phyloP scores from a whole-genome alignment of 768 basidiomycete genomes.

The Dacryopinax primogenitus region DNA sequence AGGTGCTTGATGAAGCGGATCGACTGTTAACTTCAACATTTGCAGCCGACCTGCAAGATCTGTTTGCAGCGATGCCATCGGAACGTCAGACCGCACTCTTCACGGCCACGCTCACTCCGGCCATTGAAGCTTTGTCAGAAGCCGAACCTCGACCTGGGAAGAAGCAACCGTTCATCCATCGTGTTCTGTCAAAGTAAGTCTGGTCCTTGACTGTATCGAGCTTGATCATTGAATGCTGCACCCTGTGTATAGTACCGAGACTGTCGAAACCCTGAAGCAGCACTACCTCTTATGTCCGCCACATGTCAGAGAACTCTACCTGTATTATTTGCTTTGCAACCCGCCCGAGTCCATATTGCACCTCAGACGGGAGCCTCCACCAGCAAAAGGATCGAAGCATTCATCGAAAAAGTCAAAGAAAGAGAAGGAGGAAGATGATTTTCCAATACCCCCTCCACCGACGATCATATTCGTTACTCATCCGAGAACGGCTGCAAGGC shows the following conservation, averaged over 20 bases:
- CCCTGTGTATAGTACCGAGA: conserved; percentile 52
- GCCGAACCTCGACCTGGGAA: conserved; percentile 70
- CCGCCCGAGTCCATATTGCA: conserved; percentile 67
- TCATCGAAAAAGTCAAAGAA: conserved; percentile 14
- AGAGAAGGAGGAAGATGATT: conserved; percentile 17
- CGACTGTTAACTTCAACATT: conserved; percentile 81
- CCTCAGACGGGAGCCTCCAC: conserved; percentile 52
- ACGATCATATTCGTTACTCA: conserved; percentile 89
- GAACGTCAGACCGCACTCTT: conserved; percentile 94
- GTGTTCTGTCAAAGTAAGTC: conserved; percentile 58
- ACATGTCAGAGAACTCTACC: conserved; percentile 84
- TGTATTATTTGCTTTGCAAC: conserved; percentile 78
- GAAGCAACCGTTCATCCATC: conserved; percentile 72
- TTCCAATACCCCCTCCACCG: conserved; percentile 57
- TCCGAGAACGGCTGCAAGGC: conserved; percentile 78
- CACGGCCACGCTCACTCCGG: conserved; percentile 83
- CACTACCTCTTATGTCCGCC: conserved; percentile 86
- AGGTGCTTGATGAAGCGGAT: conserved; percentile 97
- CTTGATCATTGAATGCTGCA: not conserved
- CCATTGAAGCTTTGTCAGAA: conserved; percentile 65
- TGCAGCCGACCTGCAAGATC: conserved; percentile 62
- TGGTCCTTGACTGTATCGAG: conserved; percentile 12
- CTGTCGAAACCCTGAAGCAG: conserved; percentile 78
- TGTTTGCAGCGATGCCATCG: conserved; percentile 65
- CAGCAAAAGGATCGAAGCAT: conserved; percentile 22